These are phyloP conservation scores for Aspergillus haitiensis DNA, from an alignment of 495 filamentous ascomycete genomes.

Conservation along the genomic window DNA sequence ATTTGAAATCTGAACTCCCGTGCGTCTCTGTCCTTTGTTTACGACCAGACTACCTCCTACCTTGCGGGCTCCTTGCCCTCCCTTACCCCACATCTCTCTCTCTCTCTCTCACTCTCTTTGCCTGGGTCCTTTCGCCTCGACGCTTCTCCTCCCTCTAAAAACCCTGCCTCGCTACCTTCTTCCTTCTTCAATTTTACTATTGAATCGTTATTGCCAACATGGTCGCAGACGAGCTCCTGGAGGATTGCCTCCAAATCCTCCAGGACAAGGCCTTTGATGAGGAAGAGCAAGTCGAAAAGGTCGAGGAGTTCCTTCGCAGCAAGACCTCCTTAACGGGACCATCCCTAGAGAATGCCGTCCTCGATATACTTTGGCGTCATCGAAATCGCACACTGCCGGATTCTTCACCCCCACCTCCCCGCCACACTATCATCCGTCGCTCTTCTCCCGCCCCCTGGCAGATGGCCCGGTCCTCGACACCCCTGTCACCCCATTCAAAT, in stretches of 20 bases:
- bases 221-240: constrained; percentile 90
- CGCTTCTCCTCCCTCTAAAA: constrained; percentile 6
- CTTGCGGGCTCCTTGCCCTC: constrained; percentile 17
- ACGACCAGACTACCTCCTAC: constrained; percentile 12
- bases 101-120: constrained; percentile 15
- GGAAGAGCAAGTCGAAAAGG: constrained; percentile 91
- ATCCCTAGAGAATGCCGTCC: constrained; percentile 81
- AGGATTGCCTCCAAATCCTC: constrained; percentile 84
- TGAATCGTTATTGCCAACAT: constrained; percentile 47
- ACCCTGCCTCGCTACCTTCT: constrained; percentile 10
- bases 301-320: constrained; percentile 80
- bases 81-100: constrained; percentile 23
- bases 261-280: constrained; percentile 81
- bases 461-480: constrained; percentile 72
- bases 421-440: constrained; percentile 85
- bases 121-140: constrained; percentile 5
- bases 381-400: constrained; percentile 74
- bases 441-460: constrained; percentile 95
- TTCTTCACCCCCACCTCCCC: constrained; percentile 75
- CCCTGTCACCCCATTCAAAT: constrained; percentile 69
- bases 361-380: constrained; percentile 91
- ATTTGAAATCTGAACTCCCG: constrained; percentile 10
- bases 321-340: constrained; percentile 76
- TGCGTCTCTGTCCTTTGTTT: constrained; percentile 1
- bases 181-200: neutral